Evolutionary conservation across 352 stramenopile genomes (phyloP).

Genomic region (Phytophthora tentaculata): DNA sequence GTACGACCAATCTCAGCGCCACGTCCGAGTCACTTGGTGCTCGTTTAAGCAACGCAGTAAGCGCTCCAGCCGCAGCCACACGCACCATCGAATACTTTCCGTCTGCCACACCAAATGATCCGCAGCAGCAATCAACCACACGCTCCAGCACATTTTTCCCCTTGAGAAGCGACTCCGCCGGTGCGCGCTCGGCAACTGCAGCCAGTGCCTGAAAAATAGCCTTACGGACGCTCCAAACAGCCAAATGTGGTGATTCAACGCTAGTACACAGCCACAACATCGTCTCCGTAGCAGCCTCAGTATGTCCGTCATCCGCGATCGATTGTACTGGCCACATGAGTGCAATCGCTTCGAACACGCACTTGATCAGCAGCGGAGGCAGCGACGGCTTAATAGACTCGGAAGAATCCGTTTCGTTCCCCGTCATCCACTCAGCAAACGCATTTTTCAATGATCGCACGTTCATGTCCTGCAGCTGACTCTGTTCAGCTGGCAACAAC

Average conservation of each 20-base stretch:
- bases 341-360: slow-evolving; percentile 71
- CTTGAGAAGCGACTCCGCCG: slow-evolving; percentile 17
- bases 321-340: slow-evolving; percentile 48
- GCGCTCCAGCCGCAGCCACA: slow-evolving; percentile 55
- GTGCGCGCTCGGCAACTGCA: slow-evolving; percentile 42
- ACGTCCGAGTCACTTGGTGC: slow-evolving; percentile 38
- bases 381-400: slow-evolving; percentile 25
- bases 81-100: slow-evolving; percentile 78
- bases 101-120: slow-evolving; percentile 62
- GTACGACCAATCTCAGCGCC: slow-evolving; percentile 51
- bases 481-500: slow-evolving; percentile 33
- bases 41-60: slow-evolving; percentile 53
- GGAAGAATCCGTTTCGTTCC: slow-evolving; percentile 13
- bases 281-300: slow-evolving; percentile 29
- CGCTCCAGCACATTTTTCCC: slow-evolving; percentile 37
- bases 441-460: slow-evolving; percentile 41
- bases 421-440: slow-evolving; percentile 48
- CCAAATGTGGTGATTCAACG: slow-evolving; percentile 42
- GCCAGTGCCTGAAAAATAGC: slow-evolving; percentile 55
- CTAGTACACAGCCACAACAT: slow-evolving; percentile 61
- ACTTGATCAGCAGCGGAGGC: slow-evolving; percentile 74
- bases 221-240: slow-evolving; percentile 75
- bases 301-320: background rate
- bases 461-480: slow-evolving; percentile 42
- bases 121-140: slow-evolving; percentile 55